These are phyloP conservation scores for Epithele typhae DNA, from an alignment of 768 basidiomycete species.

Conservation along the genomic window DNA sequence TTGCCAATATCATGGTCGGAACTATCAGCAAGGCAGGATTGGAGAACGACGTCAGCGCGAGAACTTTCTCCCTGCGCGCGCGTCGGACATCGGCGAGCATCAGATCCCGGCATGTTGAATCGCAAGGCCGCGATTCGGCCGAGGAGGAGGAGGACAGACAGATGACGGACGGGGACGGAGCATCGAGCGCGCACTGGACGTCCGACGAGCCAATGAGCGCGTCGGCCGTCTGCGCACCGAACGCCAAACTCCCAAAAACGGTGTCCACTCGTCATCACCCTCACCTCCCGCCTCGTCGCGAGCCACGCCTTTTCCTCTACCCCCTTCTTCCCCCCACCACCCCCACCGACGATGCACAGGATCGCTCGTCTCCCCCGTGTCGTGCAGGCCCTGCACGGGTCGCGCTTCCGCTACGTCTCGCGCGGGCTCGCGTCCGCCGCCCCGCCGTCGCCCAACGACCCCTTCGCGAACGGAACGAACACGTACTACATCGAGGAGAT, in stretches of 20 bases:
- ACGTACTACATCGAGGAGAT: slow-evolving; percentile 96
- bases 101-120: too few species aligned
- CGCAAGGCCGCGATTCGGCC: too few species aligned
- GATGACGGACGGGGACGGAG: too few species aligned
- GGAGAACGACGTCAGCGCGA: too few species aligned
- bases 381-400: slow-evolving; percentile 14
- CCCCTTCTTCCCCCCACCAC: slow-evolving; percentile 6
- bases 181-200: too few species aligned
- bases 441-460: slow-evolving; percentile 72
- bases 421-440: slow-evolving; percentile 45
- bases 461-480: slow-evolving; percentile 92
- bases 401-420: slow-evolving; percentile 13
- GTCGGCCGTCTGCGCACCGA: slow-evolving; percentile 12
- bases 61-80: too few species aligned
- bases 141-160: too few species aligned
- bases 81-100: too few species aligned
- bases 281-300: slow-evolving; percentile 1
- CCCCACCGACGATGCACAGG: slow-evolving; percentile 13
- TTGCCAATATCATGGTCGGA: too few species aligned
- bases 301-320: neutral
- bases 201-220: neutral
- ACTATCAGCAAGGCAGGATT: too few species aligned
- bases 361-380: slow-evolving; percentile 16
- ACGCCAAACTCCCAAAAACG: slow-evolving; percentile 8
- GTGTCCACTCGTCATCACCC: slow-evolving; percentile 13